A percentile compares a stretch with the other conserved stretches of the same genome.
These are phyloP conservation scores for Haberlea rhodopensis DNA, from an alignment of 257 asterid genomes.

Conservation along the genomic window DNA sequence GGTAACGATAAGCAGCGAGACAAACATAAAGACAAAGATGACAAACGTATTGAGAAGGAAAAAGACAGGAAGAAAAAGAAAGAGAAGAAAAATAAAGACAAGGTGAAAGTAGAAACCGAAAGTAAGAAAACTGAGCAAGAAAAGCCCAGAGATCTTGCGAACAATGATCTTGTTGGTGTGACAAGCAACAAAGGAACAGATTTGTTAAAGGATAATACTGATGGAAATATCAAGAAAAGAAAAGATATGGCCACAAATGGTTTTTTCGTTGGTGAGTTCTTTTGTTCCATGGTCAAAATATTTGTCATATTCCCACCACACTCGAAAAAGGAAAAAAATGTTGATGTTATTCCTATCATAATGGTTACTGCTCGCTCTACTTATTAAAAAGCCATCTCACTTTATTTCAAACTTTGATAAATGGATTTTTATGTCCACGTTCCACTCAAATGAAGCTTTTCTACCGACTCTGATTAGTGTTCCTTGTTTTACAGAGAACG, in stretches of 20 bases:
- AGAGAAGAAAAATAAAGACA: conserved; percentile 26
- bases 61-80: conserved; percentile 27
- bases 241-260: conserved; percentile 56
- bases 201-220: conserved; percentile 36
- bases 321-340: neutral
- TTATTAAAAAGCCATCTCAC: conserved; percentile 8
- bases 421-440: conserved; percentile 20
- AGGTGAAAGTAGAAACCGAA: conserved; percentile 39
- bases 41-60: conserved; percentile 41
- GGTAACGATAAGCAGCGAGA: conserved; percentile 35
- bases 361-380: neutral
- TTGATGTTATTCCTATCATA: conserved; percentile 15
- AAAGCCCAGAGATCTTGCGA: conserved; percentile 27
- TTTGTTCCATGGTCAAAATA: conserved; percentile 10
- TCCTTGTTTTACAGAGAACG: conserved; percentile 57
- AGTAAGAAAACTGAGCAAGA: conserved; percentile 37
- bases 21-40: conserved; percentile 44
- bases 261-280: conserved; percentile 66
- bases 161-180: conserved; percentile 32
- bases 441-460: conserved; percentile 22
- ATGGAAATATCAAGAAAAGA: conserved; percentile 51
- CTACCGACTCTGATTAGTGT: conserved; percentile 33
- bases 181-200: conserved; percentile 25
- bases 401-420: conserved; percentile 18
- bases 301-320: conserved; percentile 6